Evolutionary conservation across 192 early-diverging fungal species (phyloP), one percentile per base, ranked within the genome.

Genomic region (Gryganskiella cystojenkinii): DNA sequence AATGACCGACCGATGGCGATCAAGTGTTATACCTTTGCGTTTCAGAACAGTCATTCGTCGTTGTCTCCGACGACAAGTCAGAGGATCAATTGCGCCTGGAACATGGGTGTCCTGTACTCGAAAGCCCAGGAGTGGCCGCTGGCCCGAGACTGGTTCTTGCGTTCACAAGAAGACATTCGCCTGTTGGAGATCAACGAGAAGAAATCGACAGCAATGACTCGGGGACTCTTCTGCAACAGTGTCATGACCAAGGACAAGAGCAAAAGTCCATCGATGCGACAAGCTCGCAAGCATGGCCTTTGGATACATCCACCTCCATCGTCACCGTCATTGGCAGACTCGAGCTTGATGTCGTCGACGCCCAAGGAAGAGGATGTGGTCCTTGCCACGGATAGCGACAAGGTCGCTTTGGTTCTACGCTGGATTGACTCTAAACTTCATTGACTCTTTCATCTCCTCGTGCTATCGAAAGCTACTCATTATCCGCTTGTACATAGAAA

Each of bases 51-150:
- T 35, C 33, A 2, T 11, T 20, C 8, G 35, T 53, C 9, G 10
- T 31, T 17, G 20, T 56, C 28, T 35, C 31, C 19, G 55, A 14
- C 22, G 31, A 40, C 19, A 11, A 35, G 31, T n/a, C 25, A 57
- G 13, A 61, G 64, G 64, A 74, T 74, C n/a, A 74, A 74, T n/a
- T 66, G 71, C 31, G 64, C 71, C 5, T 74, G 71, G 71, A 74
- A 74, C 33, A 7, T 74, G 4, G 71, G 71, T 0, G 71, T 74
- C 8, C 33, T 74, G 25, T 34, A 67, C 56, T 63, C 55, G 11
- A 60, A 64, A 14, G 33, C 35, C 11, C 56, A 67, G 56, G 57
- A 74, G 30, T 74, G 71, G 71, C 17, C 35, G 2, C 44, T 14
- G 8, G 71, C 71, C 3, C 49, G n/a, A 35, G 45, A 47, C 34